Base-by-base conservation (phyloP, 2,329 filamentous ascomycete species). In the Beauveria brongniartii region DNA sequence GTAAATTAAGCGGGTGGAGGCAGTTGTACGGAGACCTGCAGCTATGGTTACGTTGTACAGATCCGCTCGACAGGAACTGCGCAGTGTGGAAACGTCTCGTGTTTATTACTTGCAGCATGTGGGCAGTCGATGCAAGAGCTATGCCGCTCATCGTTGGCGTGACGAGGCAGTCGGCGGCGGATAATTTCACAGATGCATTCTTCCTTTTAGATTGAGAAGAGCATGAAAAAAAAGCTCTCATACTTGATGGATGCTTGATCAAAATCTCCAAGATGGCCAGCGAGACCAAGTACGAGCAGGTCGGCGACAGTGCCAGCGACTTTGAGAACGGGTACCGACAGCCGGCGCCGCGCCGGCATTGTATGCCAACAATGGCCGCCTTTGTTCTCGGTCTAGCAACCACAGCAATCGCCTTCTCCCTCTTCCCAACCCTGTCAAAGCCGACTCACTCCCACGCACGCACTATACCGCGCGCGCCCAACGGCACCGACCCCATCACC, bases 401-500 rank as follows among this genome's bases (percentile, higher is more conserved):
- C 12, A 59, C 54, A 43, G 55, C 47, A 6, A 20, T 48, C 1
- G 7, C 22, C 20, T 28, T 62, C 12, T 43, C 50, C 18, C 10
- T 62, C 5, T 41, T 30, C 14, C 48, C 47, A 1, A 10, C 46
- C 40, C 10, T 61, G 14, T 44, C 37, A 9, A 37, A 37, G 12
- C 2, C 34, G 3, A 3, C 10, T 9, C 52, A 28, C 28, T 44
- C 61, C 8, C 55, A 46, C 48, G 54, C 61, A 12, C 54, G 61
- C 48, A 55, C 30, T 43, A 40, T 62, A 5, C 61, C 61, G 3
- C 54, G 47, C 6, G 54, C 55, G n/a, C 26, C 8, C 8, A 28
- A 65, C 34, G 65, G 65, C 28, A n/a, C 54, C 8, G 63, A 66
- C 50, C 48, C 50, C 14, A 34, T 40, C 6, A 65, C 61, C 6